Base-by-base conservation (phyloP, 2,329 filamentous ascomycete species). In the Ascochyta clinopodiicola region DNA sequence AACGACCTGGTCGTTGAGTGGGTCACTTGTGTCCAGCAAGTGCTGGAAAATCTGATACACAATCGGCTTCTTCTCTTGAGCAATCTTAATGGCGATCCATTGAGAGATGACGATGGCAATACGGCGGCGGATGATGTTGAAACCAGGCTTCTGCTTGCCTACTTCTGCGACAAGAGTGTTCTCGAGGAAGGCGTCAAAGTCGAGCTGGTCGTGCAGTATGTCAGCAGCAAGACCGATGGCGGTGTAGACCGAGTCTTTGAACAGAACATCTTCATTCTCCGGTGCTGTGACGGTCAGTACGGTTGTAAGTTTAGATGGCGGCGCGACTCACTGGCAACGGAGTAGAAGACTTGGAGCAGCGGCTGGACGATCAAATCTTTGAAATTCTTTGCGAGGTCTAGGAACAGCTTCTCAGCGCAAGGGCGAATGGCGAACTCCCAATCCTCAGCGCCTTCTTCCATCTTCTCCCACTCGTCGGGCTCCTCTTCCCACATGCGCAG, bases 201-300 rank as follows among this genome's bases (percentile, higher is more conserved):
- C 90, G 60, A 97, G 86, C 10, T 86, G 81, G 42, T 88, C 80
- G 56, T 88, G 83, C 15, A 98, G 79, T 35, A 93, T 87, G 2
- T 91, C 83, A 1, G 93, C 91, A 0, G 95, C 87, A 45, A 97
- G 82, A 2, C 94, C 93, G 78, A 99, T 88, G 10, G 94, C 92
- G 5, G 91, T 96, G 71, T 99, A 99, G 0, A 98, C 87, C 0
- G 94, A 94, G 72, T 99, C 95, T 72, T 97, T 98, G 56, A 90
- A 86, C 15, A 95, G 82, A 12, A 98, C 84, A 60, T 95, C 87
- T 37, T 82, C 81, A 57, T 86, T 86, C 10, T 85, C 78, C 4
- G 81, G 80, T n/a, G 75, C 81, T 84, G 50, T 15, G 17, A 35
- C 13, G 4, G 56, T 75, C 66, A 68, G 61, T 54, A 51, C 9